phyloP scores from a whole-genome alignment of 441 rosid genomes.

The Aleurites moluccanus region DNA sequence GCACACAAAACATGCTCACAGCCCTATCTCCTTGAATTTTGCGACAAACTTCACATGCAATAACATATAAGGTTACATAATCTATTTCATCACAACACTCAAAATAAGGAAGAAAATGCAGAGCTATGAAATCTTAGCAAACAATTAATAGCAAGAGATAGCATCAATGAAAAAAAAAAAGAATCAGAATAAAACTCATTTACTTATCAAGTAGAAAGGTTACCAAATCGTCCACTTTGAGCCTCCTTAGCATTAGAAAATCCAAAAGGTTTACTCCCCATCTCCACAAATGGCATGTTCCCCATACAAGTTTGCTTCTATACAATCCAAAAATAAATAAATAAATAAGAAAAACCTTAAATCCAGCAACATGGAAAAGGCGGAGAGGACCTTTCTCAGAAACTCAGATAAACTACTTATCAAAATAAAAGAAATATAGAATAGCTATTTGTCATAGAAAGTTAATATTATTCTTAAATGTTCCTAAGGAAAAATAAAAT shows the following conservation, averaged over 20 bases:
- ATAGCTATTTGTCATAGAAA: not conserved
- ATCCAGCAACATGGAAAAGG: not conserved
- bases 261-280: not conserved
- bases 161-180: not conserved
- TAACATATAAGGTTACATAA: not conserved
- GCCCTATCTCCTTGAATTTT: not conserved
- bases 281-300: slow-evolving; percentile 4
- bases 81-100: not conserved
- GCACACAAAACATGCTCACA: too few species aligned
- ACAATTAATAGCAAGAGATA: not conserved
- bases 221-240: slow-evolving; percentile 1
- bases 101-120: not conserved
- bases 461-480: not conserved
- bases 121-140: not conserved
- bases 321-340: not conserved
- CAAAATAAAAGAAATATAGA: not conserved
- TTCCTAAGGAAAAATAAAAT: not conserved
- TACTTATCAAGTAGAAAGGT: not conserved
- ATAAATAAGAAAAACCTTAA: not conserved
- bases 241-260: not conserved
- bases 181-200: not conserved
- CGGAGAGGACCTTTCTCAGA: not conserved
- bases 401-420: not conserved
- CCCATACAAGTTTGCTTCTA: not conserved
- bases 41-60: not conserved